Conservation (phyloP, 1,284 basidiomycete species). For the Gastroboletus turbinatus region DNA sequence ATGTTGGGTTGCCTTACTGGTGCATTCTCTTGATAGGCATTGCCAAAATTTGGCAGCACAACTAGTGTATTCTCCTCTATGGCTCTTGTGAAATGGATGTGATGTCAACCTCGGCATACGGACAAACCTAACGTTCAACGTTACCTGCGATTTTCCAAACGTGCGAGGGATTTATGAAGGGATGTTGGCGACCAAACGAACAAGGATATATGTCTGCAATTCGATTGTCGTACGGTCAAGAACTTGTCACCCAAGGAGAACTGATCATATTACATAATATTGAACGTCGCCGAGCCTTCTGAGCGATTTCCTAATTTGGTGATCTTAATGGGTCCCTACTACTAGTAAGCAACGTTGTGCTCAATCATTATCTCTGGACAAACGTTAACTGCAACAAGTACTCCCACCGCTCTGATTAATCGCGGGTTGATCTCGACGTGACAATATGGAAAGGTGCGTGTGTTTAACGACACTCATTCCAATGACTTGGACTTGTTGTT, state of each 20-base stretch:
- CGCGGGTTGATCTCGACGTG: neutral
- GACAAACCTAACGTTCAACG: too few relatives aligned
- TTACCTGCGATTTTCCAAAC: neutral
- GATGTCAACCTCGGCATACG: neutral
- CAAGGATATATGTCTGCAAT: too few relatives aligned
- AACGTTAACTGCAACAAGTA: neutral
- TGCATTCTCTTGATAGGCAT: slow-evolving; percentile 46
- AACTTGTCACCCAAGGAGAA: too few relatives aligned
- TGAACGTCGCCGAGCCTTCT: too few relatives aligned
- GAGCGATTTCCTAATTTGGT: too few relatives aligned
- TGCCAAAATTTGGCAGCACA: neutral
- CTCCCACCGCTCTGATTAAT: neutral
- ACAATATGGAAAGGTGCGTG: neutral
- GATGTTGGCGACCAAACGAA: too few relatives aligned
- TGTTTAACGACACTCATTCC: neutral
- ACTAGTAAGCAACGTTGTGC: too few relatives aligned
- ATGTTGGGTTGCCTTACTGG: slow-evolving; percentile 63
- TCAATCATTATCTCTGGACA: too few relatives aligned
- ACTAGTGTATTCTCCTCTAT: neutral
- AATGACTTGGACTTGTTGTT: neutral
- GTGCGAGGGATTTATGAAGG: neutral
- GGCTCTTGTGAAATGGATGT: neutral
- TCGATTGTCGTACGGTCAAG: too few relatives aligned
- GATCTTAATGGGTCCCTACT: too few relatives aligned
- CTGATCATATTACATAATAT: too few relatives aligned